Base-by-base conservation (phyloP, 768 basidiomycete species). In the Kwoniella dendrophila region DNA sequence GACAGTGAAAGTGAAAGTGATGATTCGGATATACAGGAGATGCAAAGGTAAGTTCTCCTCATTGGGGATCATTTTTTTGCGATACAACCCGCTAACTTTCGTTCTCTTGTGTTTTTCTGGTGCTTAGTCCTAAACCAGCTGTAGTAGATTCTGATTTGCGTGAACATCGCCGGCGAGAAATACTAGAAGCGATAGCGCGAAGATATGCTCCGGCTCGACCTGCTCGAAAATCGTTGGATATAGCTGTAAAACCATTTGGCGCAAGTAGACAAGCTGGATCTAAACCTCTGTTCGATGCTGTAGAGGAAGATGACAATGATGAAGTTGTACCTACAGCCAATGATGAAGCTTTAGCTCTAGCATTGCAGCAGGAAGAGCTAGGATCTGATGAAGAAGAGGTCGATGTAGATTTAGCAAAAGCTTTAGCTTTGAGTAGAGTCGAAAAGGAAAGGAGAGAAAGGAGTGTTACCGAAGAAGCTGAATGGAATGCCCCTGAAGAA, bases 381-480 rank as follows among this genome's bases (percentile, higher is more conserved):
- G 56, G 81, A 79, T 69, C 90, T 88, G 60, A 93, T 90, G 90
- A 92, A 92, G 84, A 81, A 11, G 82, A 84, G 12, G 83, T 85
- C 16, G 88, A 89, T 69, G 80, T 83, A 32, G 82, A 82, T 47
- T 76, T 90, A 36, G 83, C 84, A 6, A 69, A 82, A n/a, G 88
- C 86, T 2, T 81, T 69, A 36, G 72, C 68, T 20, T 59, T 63
- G 62, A 78, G 70, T 56, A 45, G 74, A 18, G 52, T 59, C 45
- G 67, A 71, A 56, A 61, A 57, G 16, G 71, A 66, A 29, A 33
- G 45, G 4, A 54, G 53, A 29, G 52, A 54, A 12, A 54, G 60
- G 14, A 53, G 34, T 34, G 58, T 56, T 24, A 52, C 57, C 2
- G 51, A 30, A 27, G 53, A 55, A 36, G 54, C 24, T 8, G 56